A percentile compares a stretch with the other conserved stretches of the same genome.
Evolutionary conservation across 2,329 filamentous ascomycete genomes (phyloP).

Genomic region (Venturia carpophila): DNA sequence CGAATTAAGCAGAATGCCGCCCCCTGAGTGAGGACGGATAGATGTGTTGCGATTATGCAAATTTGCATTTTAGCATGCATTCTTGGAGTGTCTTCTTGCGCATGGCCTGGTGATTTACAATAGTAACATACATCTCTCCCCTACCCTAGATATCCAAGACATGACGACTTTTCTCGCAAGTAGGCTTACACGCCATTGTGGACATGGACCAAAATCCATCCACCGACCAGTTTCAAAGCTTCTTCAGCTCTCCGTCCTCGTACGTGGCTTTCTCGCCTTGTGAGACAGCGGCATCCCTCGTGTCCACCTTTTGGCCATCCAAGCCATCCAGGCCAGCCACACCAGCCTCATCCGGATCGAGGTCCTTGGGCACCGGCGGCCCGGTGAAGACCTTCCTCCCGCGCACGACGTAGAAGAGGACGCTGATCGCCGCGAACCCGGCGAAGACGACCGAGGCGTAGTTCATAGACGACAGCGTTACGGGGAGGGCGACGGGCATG

Average conservation of each 20-base stretch:
- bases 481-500: constrained; percentile 51
- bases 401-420: constrained; percentile 32
- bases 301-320: neutral
- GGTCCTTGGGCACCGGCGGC: constrained; percentile 29
- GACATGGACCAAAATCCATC: too few relatives aligned
- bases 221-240: neutral
- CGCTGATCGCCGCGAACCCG: constrained; percentile 32
- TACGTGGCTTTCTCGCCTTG: neutral
- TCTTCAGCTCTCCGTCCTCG: neutral
- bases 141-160: too few relatives aligned
- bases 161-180: too few relatives aligned
- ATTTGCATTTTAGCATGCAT: too few relatives aligned
- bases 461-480: constrained; percentile 37
- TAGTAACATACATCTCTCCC: too few relatives aligned
- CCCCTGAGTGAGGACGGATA: too few relatives aligned
- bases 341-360: constrained; percentile 13
- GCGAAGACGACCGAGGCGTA: constrained; percentile 36
- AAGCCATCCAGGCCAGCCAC: neutral
- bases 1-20: too few relatives aligned
- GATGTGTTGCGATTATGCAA: too few relatives aligned
- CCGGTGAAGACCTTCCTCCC: constrained; percentile 33
- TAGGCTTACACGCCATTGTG: too few relatives aligned
- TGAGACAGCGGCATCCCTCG: neutral
- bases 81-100: too few relatives aligned
- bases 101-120: too few relatives aligned